Percentiles rank a stretch among this genome's conserved stretches.
Evolutionary conservation across 202 grass and related monocot species (phyloP).

Genomic region (Carex sylvatica): DNA sequence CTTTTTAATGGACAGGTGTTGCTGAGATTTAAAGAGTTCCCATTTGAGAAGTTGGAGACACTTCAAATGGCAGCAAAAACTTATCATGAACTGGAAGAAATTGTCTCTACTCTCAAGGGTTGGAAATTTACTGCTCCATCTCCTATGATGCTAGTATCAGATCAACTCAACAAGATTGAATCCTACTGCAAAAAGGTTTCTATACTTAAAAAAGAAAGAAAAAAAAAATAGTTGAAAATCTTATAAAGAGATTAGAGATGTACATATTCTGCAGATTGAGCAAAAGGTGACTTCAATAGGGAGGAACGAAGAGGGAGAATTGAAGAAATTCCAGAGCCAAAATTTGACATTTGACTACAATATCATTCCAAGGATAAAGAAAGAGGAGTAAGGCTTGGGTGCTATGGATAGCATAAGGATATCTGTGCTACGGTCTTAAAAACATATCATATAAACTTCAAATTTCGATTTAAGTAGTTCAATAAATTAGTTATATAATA

Average conservation of each 20-base stretch:
- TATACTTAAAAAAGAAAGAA: not conserved
- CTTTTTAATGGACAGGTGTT: slow-evolving; percentile 15
- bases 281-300: slow-evolving; percentile 7
- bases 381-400: not conserved
- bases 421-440: too few relatives aligned
- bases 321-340: not conserved
- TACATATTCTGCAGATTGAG: slow-evolving; percentile 8
- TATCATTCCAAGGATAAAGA: not conserved
- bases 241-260: not conserved
- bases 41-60: slow-evolving; percentile 16
- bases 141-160: not conserved
- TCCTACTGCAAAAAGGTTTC: slow-evolving; percentile 14
- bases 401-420: too few relatives aligned
- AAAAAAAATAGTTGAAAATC: not conserved
- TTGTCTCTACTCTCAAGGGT: slow-evolving; percentile 16
- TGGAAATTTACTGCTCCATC: slow-evolving; percentile 14
- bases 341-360: slow-evolving; percentile 22
- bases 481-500: too few relatives aligned
- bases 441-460: too few relatives aligned
- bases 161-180: slow-evolving; percentile 22
- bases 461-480: too few relatives aligned
- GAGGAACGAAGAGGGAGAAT: not conserved
- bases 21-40: slow-evolving; percentile 15
- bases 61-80: slow-evolving; percentile 16
- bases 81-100: slow-evolving; percentile 15